phyloP scores from a whole-genome alignment of 2,329 filamentous ascomycete genomes.

The Colletotrichum cereale region DNA sequence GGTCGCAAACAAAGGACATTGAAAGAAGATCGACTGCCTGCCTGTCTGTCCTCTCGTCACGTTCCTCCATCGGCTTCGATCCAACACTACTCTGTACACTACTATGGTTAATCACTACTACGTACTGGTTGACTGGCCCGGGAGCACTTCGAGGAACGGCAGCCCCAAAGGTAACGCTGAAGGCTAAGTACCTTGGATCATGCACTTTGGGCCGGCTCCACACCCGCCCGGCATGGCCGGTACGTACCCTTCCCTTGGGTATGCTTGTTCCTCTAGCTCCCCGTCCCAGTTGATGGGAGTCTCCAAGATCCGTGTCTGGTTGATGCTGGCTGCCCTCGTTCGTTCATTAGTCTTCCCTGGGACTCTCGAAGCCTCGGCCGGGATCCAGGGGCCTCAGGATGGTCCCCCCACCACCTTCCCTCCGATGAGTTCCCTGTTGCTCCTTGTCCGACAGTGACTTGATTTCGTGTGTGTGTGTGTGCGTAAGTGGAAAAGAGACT shows the following conservation, averaged over 20 bases:
- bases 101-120: not conserved
- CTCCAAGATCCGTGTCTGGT: conserved; percentile 34
- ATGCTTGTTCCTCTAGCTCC: conserved; percentile 26
- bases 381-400: conserved; percentile 32
- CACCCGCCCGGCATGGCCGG: conserved; percentile 29
- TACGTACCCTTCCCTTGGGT: conserved; percentile 25
- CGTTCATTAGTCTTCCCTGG: conserved; percentile 29
- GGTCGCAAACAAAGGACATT: not conserved
- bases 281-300: conserved; percentile 30
- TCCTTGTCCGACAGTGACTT: conserved; percentile 25
- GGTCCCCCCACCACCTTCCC: conserved; percentile 12
- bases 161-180: conserved; percentile 37
- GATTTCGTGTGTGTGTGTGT: not conserved
- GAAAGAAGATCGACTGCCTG: not conserved
- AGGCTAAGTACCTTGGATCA: conserved; percentile 39
- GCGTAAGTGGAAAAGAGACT: not conserved
- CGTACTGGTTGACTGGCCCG: conserved; percentile 9
- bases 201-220: conserved; percentile 37
- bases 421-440: conserved; percentile 16
- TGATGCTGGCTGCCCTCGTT: conserved; percentile 37
- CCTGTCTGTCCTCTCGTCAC: not conserved
- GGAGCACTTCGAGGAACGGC: conserved; percentile 31
- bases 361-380: conserved; percentile 23
- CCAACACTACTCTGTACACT: not conserved
- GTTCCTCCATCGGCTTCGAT: not conserved